Base-by-base conservation (phyloP, 371 early-diverging fungal genomes). In the Mucor circinelloides region DNA sequence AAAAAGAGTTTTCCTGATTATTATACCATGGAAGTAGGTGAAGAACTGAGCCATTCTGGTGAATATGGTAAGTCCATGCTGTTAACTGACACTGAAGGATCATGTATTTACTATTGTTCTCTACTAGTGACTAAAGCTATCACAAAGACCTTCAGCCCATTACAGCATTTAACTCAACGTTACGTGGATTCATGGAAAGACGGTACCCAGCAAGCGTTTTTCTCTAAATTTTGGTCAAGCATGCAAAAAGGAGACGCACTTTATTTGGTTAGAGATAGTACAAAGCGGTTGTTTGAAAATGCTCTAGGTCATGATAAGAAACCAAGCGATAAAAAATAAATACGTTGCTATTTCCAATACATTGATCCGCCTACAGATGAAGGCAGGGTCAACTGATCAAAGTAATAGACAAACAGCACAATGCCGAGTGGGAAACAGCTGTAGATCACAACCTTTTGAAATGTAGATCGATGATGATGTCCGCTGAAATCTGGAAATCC, bases 401-500 rank as follows among this genome's bases (percentile, higher is more conserved):
- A 42, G 25, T 56, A 56, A 17, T 56, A 61, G 46, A 68, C 55
- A 64, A 72, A 72, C 25, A 64, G 42, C 6, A 56, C 13, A 44
- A 72, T 36, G 36, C 72, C 72, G 34, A 61, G 38, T 50, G 62
- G 58, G 30, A 72, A 72, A 34, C 72, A 68, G 8, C 23, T 21
- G 48, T 63, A 64, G 32, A 68, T 68, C 15, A 72, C 65, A 61
- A 31, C 44, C 32, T 55, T 72, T 38, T 78, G 68, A 46, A 40
- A 17, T 7, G 21, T 34, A 2, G 64, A 28, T 40, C 54, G 68
- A 40, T 71, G 30, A 1, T 50, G 19, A 8, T 80, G 70, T 9
- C 63, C 68, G 19, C 63, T 61, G 1, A 86, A 21, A 66, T 84
- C 82, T 1, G 91, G 91, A 58, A 90, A 84, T 12, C 91, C 91